These are phyloP conservation scores for Kazachstania viticola DNA, from an alignment of 805 yeast species.

Conservation along the genomic window DNA sequence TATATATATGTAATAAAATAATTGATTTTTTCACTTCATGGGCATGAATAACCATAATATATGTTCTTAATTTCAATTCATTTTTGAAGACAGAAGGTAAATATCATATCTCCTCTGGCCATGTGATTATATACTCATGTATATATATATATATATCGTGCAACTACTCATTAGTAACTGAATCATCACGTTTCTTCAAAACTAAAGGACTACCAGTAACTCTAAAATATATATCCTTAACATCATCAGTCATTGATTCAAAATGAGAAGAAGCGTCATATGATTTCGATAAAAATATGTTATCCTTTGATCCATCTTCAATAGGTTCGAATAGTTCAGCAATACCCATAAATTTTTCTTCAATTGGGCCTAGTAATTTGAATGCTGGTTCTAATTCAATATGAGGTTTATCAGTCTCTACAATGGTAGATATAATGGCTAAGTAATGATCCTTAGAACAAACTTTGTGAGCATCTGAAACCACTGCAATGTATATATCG, in stretches of 20 bases:
- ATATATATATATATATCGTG: neutral
- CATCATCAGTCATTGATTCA: conserved; percentile 93
- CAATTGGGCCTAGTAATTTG: conserved; percentile 67
- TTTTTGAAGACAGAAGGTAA: too few relatives aligned
- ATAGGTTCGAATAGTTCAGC: conserved; percentile 82
- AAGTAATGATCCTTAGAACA: conserved; percentile 79
- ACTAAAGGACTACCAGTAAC: conserved; percentile 88
- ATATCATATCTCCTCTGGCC: neutral
- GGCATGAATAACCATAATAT: too few relatives aligned
- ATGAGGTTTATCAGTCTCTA: conserved; percentile 89
- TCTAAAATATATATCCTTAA: conserved; percentile 84
- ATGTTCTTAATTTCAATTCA: too few relatives aligned
- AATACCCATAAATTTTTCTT: conserved; percentile 87
- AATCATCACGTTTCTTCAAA: conserved; percentile 54
- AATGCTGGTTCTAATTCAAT: conserved; percentile 89
- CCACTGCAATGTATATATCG: conserved; percentile 87
- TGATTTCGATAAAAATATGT: conserved; percentile 73
- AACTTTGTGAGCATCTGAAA: conserved; percentile 83
- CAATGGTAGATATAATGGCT: conserved; percentile 88
- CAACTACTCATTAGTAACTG: neutral
- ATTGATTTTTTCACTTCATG: too few relatives aligned
- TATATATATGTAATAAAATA: too few relatives aligned
- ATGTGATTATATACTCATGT: too few relatives aligned
- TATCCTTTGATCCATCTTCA: conserved; percentile 70
- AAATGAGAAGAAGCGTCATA: conserved; percentile 94